Conservation (phyloP, 164 flowering plant genomes). For the Chimonanthus praecox region DNA sequence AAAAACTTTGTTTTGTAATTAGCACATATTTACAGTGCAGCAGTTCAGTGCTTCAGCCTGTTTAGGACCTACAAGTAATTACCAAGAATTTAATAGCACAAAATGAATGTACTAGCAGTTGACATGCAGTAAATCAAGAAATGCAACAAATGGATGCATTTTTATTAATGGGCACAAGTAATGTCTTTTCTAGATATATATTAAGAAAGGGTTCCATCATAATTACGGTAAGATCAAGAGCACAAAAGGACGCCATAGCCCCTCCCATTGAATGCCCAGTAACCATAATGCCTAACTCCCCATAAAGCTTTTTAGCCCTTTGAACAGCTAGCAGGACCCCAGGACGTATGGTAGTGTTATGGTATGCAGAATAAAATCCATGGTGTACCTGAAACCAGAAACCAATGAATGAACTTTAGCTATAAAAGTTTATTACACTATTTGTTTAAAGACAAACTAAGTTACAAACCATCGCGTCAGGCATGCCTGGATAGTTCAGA, state of each 20-base stretch:
- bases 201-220: not conserved
- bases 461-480: conserved; percentile 74
- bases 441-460: not conserved
- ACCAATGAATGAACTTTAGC: not conserved
- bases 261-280: conserved; percentile 99
- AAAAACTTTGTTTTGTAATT: too few species aligned
- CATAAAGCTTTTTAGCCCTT: conserved; percentile 58
- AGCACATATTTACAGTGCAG: too few species aligned
- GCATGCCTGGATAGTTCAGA: conserved; percentile 78
- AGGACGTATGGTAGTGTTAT: conserved; percentile 79
- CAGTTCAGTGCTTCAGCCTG: too few species aligned
- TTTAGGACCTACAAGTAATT: not conserved
- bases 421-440: not conserved
- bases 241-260: conserved; percentile 96
- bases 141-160: not conserved
- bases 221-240: conserved; percentile 71
- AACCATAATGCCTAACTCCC: conserved; percentile 63
- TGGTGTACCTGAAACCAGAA: conserved; percentile 71
- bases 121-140: not conserved
- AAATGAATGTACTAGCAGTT: not conserved
- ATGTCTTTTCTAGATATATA: not conserved
- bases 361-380: conserved; percentile 92
- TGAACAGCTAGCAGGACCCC: conserved; percentile 59
- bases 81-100: not conserved
- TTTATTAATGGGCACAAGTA: too few species aligned